Base-by-base conservation (phyloP, 2,329 filamentous ascomycete genomes). In the Shiraia sp. region DNA sequence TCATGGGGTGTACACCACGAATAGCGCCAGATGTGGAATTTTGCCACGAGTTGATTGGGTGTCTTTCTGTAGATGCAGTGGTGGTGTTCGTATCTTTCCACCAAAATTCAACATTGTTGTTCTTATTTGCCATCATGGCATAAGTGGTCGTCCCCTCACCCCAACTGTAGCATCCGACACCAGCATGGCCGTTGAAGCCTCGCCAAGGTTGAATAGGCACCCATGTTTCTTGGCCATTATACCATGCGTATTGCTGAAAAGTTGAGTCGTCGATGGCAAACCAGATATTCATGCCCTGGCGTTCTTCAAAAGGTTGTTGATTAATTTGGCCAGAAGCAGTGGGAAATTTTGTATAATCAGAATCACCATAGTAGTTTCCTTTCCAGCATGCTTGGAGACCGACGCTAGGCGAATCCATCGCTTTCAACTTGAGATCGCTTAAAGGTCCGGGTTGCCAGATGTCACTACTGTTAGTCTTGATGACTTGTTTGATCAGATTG, bases 321-420 rank as follows among this genome's bases (percentile, higher is more conserved):
- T 59, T 62, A 4, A 45, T 36, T 6, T 53, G 49, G 13, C 66
- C 63, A 6, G 49, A 55, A 3, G 57, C 45, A 7, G 63, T 61
- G 1, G 68, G 66, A 17, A 68, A 68, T 28, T 73, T 68, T 6
- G 59, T 47, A 36, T 69, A 71, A 42, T 75, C 69, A 10, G 60
- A 42, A 31, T 65, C 61, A 26, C 63, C 64, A 32, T 67, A 67
- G 24, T 79, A 72, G 30, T 96, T 78, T 0, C 93, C 93, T 65
- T 96, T 87, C 14, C 84, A 76, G 34, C 85, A 85, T 12, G 91
- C 85, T 61, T 95, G 88, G 22, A 93, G 72, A 2, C 93, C 93
- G 33, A 95, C 86, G 1, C 88, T 83, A 59, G 97, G 97, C 1
- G 90, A 86, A 72, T 97, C 92, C 68, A 95, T 95, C 53, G 85